Base-by-base conservation (phyloP, 2,329 filamentous ascomycete species). In the Diaporthe sp. region DNA sequence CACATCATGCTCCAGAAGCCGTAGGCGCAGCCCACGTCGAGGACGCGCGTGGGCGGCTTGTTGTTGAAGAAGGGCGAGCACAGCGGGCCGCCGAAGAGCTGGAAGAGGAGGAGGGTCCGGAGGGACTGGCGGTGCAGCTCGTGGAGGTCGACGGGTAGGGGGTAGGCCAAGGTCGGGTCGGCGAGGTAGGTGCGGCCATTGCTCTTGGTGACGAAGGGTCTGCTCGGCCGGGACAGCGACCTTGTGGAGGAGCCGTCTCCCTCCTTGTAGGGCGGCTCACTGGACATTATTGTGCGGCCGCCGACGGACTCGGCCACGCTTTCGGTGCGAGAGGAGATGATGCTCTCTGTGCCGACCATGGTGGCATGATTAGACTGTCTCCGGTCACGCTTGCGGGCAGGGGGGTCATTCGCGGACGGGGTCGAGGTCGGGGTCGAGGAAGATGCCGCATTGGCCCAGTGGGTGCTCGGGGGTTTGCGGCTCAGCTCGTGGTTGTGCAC, bases 1-100 rank as follows among this genome's bases (percentile, higher is more conserved):
- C 95, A 97, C 87, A 95, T 92, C 84, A 94, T 93, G 79, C 94
- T 96, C 96, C 96, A 98, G 82, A 97, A 94, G 34, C 92, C 96
- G 28, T 94, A 94, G 25, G 96, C 96, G 83, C 96, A 98, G 42
- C 93, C 95, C 46, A 98, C 85, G 81, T 98, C 96, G 34, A 98
- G 88, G 39, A 98, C 93, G 78, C 92, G 92, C 79, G 89, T 89
- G 0, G 96, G 96, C 28, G 94, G 92, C 62, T 91, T 91, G 77
- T 91, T 88, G 58, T 88, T 86, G 72, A 95, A 89, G 42, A 88
- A 87, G 1, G 93, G 92, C 12, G 93, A 94, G 84, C 94, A 96
- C 74, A 97, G 89, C 0, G 95, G 94, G 15, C 92, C 92, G 59
- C 95, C 95, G 80, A 97, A 95, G 46, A 98, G 90, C 81, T 95